Conservation (phyloP, 495 filamentous ascomycete species). For the Penicillium paxilli region DNA sequence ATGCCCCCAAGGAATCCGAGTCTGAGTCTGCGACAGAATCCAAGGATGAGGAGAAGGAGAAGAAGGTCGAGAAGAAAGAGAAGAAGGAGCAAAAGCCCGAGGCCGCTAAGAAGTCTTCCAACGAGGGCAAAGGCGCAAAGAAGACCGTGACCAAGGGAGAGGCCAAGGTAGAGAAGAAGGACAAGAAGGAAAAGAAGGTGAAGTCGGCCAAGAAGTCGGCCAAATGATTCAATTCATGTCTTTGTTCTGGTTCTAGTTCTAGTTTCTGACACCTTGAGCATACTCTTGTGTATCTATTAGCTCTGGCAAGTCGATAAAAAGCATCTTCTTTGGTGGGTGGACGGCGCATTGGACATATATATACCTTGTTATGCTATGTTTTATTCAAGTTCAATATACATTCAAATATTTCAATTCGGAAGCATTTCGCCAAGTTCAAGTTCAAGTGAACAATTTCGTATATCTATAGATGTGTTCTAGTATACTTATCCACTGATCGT, state of each 20-base stretch:
- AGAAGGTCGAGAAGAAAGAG: not conserved
- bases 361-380: slow-evolving; percentile 22
- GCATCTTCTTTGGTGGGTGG: slow-evolving; percentile 29
- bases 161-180: slow-evolving; percentile 21
- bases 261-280: slow-evolving; percentile 13
- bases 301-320: slow-evolving; percentile 31
- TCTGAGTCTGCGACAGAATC: not conserved
- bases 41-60: slow-evolving; percentile 7
- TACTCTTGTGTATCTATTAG: slow-evolving; percentile 27
- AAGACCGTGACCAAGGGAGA: slow-evolving; percentile 13
- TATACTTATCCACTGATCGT: slow-evolving; percentile 5
- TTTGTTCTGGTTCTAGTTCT: too few relatives aligned
- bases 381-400: slow-evolving; percentile 2
- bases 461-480: slow-evolving; percentile 8
- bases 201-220: slow-evolving; percentile 37
- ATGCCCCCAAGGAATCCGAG: not conserved
- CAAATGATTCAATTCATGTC: slow-evolving; percentile 32
- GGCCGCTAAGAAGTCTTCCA: slow-evolving; percentile 14
- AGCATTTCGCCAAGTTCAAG: too few relatives aligned
- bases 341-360: slow-evolving; percentile 33
- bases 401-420: slow-evolving; percentile 7
- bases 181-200: slow-evolving; percentile 32
- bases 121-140: slow-evolving; percentile 17
- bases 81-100: not conserved
- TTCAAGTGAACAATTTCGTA: not conserved